Evolutionary conservation across 176 grass and related monocot species (phyloP), one percentile per base, ranked within the genome.

Genomic region (Saccharum spontaneum): DNA sequence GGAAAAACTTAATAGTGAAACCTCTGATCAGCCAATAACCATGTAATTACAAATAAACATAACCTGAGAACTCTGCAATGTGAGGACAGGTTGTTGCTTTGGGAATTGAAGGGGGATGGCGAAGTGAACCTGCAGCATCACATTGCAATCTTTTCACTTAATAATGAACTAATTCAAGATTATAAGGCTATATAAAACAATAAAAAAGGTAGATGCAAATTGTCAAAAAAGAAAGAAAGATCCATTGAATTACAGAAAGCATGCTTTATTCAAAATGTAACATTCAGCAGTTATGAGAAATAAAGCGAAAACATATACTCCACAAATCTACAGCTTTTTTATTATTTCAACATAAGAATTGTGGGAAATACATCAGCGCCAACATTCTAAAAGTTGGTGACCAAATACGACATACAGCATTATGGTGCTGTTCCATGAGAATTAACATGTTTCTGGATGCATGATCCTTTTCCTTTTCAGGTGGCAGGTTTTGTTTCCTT

Each of bases 41-140:
- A 79, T 74, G 57, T n/a, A 86, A 54, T 44, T 75, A 76, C 12
- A 87, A 89, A 76, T 31, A 52, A 80, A 48, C 5, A 34, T 79
- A 67, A 33, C 96, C 96, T 98, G 93, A 95, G 86, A 91, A 83
- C 96, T 98, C 85, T 95, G 86, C 70, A 98, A 78, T 79, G 75
- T 83, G 75, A 98, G 43, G 33, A 57, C 75, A 67, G 96, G 96
- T 64, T 98, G 91, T 55, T 94, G 91, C 80, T 86, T 92, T 45
- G 96, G 96, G 70, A 98, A 98, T 45, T 95, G 91, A 80, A 91
- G 87, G 45, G 96, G 96, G 82, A 98, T 94, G 83, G 79, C 80
- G 86, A 98, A 94, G 81, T 98, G 89, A 89, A 95, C 91, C 96
- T 98, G 87, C 84, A 86, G 77, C 22, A 43, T 79, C 40, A 91